Percentiles rank a stretch among this genome's conserved stretches.
Conservation (phyloP, 768 basidiomycete genomes). For the Lepiota venenata region DNA sequence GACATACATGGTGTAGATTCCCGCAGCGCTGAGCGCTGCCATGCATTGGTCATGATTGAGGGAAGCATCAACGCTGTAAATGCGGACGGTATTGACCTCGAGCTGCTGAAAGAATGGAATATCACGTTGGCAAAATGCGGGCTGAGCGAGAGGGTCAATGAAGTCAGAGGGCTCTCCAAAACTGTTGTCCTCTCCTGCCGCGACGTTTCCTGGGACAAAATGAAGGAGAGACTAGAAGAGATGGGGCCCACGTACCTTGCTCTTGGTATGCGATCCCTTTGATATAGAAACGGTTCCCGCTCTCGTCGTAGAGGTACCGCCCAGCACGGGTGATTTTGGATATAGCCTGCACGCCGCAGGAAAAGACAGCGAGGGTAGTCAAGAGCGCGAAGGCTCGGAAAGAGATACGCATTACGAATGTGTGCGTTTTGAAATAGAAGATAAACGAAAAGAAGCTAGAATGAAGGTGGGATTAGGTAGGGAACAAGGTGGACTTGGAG, state of each 20-base stretch:
- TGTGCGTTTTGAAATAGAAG: constrained; percentile 6
- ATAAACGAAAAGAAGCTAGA: constrained; percentile 8
- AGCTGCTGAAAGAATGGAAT: constrained; percentile 73
- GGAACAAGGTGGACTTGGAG: neutral
- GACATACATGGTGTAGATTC: constrained; percentile 86
- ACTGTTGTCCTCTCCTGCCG: constrained; percentile 49
- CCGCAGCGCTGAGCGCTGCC: constrained; percentile 67
- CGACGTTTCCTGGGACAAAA: constrained; percentile 32
- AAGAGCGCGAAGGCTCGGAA: constrained; percentile 32
- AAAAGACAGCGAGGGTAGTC: constrained; percentile 35
- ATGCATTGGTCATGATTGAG: constrained; percentile 89
- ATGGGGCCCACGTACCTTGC: constrained; percentile 49
- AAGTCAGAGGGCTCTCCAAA: constrained; percentile 73
- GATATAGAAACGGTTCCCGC: constrained; percentile 82
- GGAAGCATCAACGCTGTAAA: constrained; percentile 82
- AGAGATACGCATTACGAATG: constrained; percentile 21
- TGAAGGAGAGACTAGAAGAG: neutral
- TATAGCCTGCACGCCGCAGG: constrained; percentile 61
- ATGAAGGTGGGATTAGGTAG: too few species aligned
- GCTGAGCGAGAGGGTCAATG: constrained; percentile 73
- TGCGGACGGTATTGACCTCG: constrained; percentile 77
- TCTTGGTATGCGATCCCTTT: constrained; percentile 85
- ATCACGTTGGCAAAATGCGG: constrained; percentile 71
- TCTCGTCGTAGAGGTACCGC: constrained; percentile 75
- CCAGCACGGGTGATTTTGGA: constrained; percentile 66